Conservation (phyloP, 768 basidiomycete species). For the Boletales sp. region DNA sequence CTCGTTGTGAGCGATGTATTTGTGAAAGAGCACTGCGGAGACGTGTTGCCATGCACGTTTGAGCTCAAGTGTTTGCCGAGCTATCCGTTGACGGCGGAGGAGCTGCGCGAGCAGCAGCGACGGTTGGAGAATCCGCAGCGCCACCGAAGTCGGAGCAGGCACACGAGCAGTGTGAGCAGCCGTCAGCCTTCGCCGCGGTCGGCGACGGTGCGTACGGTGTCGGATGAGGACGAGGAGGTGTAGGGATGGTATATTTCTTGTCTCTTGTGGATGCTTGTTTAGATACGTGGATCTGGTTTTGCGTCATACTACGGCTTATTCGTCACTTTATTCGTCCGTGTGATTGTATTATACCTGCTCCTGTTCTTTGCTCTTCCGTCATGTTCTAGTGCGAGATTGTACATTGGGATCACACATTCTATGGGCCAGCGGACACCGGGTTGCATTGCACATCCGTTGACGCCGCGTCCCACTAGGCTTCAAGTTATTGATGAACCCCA, state of each 20-base stretch:
- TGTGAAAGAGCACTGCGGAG: slow-evolving; percentile 44
- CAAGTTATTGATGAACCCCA: no score
- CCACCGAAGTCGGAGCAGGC: slow-evolving; percentile 22
- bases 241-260: slow-evolving; percentile 1
- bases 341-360: no score
- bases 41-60: slow-evolving; percentile 54
- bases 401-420: no score
- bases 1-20: slow-evolving; percentile 42
- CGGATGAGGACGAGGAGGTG: slow-evolving; percentile 13
- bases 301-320: slow-evolving; percentile 21
- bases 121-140: slow-evolving; percentile 25
- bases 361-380: no score
- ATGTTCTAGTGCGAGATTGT: no score
- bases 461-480: no score
- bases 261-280: background rate
- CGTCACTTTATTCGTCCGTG: slow-evolving; percentile 20
- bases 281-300: background rate
- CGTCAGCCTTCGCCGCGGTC: slow-evolving; percentile 19
- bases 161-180: slow-evolving; percentile 4
- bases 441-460: no score
- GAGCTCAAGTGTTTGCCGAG: slow-evolving; percentile 49
- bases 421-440: no score
- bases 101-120: slow-evolving; percentile 45
- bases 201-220: slow-evolving; percentile 6
- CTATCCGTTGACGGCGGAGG: slow-evolving; percentile 47